A percentile compares a stretch with the other conserved stretches of the same genome.
Conservation (phyloP, 2,329 filamentous ascomycete species). For the Exserohilum turcica region DNA sequence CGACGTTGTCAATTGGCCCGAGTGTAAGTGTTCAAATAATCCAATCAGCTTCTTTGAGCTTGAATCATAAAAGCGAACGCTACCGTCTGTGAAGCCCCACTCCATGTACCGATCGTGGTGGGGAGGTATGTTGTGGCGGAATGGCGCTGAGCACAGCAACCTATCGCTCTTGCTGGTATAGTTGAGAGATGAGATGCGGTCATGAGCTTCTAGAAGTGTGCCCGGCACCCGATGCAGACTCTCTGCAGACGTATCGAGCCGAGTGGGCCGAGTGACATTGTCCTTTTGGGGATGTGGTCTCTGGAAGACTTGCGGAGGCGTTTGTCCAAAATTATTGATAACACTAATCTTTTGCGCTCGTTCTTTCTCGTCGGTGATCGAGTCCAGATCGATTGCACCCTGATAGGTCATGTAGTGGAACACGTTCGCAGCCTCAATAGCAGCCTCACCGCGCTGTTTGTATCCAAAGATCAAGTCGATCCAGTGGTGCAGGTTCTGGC, state of each 20-base stretch:
- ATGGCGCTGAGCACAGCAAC: slow-evolving; percentile 80
- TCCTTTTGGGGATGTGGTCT: slow-evolving; percentile 80
- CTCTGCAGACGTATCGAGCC: slow-evolving; percentile 78
- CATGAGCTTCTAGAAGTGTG: slow-evolving; percentile 74
- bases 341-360: slow-evolving; percentile 88
- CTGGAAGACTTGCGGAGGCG: slow-evolving; percentile 90
- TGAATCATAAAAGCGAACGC: slow-evolving; percentile 85
- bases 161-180: slow-evolving; percentile 82
- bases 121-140: slow-evolving; percentile 85
- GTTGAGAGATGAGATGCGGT: slow-evolving; percentile 77
- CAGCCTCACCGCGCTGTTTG: slow-evolving; percentile 92
- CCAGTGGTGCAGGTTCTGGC: slow-evolving; percentile 87
- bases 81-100: slow-evolving; percentile 94
- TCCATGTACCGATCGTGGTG: slow-evolving; percentile 88
- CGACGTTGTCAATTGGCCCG: slow-evolving; percentile 83
- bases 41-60: slow-evolving; percentile 84
- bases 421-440: slow-evolving; percentile 88
- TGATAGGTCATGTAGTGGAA: slow-evolving; percentile 96
- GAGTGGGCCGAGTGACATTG: slow-evolving; percentile 64
- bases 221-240: slow-evolving; percentile 78
- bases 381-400: slow-evolving; percentile 89
- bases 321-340: slow-evolving; percentile 98
- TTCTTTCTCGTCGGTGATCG: slow-evolving; percentile 86
- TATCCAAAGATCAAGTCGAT: slow-evolving; percentile 94
- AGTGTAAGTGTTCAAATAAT: slow-evolving; percentile 90